phyloP scores from a whole-genome alignment of 345 rosid genomes.

The Camelina laxa region DNA sequence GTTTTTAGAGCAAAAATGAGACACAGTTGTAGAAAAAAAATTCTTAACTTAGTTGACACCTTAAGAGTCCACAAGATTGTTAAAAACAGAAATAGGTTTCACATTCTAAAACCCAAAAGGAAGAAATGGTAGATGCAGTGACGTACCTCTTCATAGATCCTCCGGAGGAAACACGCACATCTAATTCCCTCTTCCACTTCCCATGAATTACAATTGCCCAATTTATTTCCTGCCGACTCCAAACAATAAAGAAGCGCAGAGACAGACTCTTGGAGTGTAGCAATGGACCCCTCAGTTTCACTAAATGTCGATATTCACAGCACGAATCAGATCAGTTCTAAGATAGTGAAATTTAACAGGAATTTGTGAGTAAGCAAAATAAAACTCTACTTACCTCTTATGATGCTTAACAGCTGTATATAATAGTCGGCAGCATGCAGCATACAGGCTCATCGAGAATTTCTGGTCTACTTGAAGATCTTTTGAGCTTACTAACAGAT shows the following conservation, averaged over 20 bases:
- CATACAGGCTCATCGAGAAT: constrained; percentile 61
- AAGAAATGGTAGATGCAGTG: constrained; percentile 13
- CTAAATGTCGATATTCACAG: constrained; percentile 52
- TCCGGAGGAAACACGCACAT: constrained; percentile 78
- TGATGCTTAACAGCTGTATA: constrained; percentile 81
- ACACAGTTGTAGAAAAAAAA: background rate
- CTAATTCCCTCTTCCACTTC: constrained; percentile 63
- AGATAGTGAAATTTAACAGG: constrained; percentile 7
- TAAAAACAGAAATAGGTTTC: background rate
- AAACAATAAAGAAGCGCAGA: constrained; percentile 68
- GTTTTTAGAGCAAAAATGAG: constrained; percentile 6
- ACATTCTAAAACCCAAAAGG: constrained; percentile 12
- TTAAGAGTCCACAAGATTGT: background rate
- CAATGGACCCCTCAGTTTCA: constrained; percentile 66
- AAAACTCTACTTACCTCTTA: constrained; percentile 57
- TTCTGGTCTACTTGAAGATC: constrained; percentile 50
- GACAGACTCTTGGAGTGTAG: constrained; percentile 74
- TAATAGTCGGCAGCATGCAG: constrained; percentile 75
- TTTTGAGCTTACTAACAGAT: constrained; percentile 38
- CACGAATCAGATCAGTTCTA: constrained; percentile 25
- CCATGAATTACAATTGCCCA: constrained; percentile 54
- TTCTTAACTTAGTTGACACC: background rate
- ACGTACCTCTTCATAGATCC: constrained; percentile 93
- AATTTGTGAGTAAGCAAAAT: constrained; percentile 14
- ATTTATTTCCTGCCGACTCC: constrained; percentile 60